These are phyloP conservation scores for Malassezia dermatis DNA, from an alignment of 1,284 basidiomycete genomes.

Conservation along the genomic window DNA sequence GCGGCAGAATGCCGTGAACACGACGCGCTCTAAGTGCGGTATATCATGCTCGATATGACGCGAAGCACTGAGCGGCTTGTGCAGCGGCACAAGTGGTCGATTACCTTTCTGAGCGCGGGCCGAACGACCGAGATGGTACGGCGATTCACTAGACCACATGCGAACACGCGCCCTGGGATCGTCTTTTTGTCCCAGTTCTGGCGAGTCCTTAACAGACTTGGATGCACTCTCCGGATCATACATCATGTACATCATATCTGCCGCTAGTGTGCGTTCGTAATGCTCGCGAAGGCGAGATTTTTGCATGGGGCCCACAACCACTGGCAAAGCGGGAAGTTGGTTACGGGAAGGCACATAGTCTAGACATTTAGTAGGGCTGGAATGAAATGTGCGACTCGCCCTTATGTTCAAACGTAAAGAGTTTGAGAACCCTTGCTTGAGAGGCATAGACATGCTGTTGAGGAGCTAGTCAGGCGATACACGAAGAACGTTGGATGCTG, in stretches of 20 bases:
- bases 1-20: conserved; percentile 47
- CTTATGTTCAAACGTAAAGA: neutral
- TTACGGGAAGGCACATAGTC: conserved; percentile 22
- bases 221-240: conserved; percentile 53
- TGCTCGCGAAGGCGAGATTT: conserved; percentile 69
- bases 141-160: conserved; percentile 64
- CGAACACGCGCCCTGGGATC: conserved; percentile 49
- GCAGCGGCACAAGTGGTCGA: conserved; percentile 29
- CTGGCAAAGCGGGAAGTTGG: conserved; percentile 23
- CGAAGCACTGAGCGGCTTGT: conserved; percentile 20
- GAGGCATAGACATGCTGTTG: neutral
- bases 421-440: neutral
- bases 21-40: conserved; percentile 70
- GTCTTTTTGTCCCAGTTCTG: conserved; percentile 2
- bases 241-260: conserved; percentile 88
- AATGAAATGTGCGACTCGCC: neutral
- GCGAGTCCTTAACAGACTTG: conserved; percentile 16
- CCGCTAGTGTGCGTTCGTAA: conserved; percentile 69
- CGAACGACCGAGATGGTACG: conserved; percentile 64
- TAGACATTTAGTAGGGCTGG: neutral
- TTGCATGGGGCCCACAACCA: conserved; percentile 55
- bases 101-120: conserved; percentile 63
- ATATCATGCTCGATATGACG: conserved; percentile 26
- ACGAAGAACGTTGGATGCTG: neutral
- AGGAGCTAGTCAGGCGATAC: neutral